Evolutionary conservation across 1,284 basidiomycete species (phyloP).

Genomic region (Nidula niveotomentosa): DNA sequence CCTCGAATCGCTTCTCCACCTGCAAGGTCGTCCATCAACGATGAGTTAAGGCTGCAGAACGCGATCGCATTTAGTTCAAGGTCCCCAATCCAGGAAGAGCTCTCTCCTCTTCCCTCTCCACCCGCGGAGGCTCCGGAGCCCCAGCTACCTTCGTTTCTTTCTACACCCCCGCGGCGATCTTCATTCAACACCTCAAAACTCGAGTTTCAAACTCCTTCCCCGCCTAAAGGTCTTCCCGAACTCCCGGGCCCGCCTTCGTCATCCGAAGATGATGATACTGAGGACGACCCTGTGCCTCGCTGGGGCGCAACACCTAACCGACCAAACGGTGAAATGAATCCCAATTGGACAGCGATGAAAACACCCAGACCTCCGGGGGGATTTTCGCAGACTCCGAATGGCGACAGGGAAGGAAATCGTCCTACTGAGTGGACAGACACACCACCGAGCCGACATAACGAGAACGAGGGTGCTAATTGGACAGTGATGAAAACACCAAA

Average conservation of each 20-base stretch:
- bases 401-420: not conserved
- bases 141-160: slow-evolving; percentile 23
- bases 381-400: slow-evolving; percentile 27
- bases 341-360: slow-evolving; percentile 11
- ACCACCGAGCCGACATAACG: not conserved
- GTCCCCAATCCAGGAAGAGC: slow-evolving; percentile 10
- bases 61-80: slow-evolving; percentile 15
- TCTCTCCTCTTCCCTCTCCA: slow-evolving; percentile 20
- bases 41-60: not conserved
- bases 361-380: slow-evolving; percentile 30
- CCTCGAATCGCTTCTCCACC: not conserved
- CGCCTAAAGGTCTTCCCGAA: slow-evolving; percentile 54
- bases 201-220: slow-evolving; percentile 61
- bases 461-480: slow-evolving; percentile 18
- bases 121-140: slow-evolving; percentile 12
- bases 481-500: slow-evolving; percentile 59
- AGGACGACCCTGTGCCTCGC: slow-evolving; percentile 7
- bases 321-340: not conserved
- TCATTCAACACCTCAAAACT: slow-evolving; percentile 39
- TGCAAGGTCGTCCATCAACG: not conserved
- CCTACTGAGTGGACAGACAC: not conserved
- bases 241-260: slow-evolving; percentile 59
- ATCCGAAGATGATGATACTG: slow-evolving; percentile 39
- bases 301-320: not conserved
- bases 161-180: slow-evolving; percentile 51